phyloP scores from a whole-genome alignment of 768 basidiomycete species.

The Leccinum rimulosum region DNA sequence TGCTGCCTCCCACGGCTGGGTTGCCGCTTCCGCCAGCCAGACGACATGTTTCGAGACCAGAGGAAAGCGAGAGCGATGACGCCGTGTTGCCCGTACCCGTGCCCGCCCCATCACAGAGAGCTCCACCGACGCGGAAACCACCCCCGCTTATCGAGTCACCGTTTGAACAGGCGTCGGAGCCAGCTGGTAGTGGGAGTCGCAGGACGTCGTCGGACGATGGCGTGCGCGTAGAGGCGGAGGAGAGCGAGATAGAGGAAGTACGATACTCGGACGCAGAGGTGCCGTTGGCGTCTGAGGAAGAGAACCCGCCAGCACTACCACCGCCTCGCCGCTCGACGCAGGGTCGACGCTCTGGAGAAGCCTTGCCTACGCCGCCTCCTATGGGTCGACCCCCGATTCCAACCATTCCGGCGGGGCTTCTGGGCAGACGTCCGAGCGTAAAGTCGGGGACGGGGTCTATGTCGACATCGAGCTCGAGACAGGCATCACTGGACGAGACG shows the following conservation, averaged over 20 bases:
- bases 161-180: no score
- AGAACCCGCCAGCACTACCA: constrained; percentile 48
- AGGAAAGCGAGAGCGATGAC: constrained; percentile 32
- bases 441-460: constrained; percentile 22
- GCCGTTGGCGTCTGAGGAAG: constrained; percentile 11
- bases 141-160: constrained; percentile 18
- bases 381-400: constrained; percentile 40
- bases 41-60: constrained; percentile 16
- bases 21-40: constrained; percentile 17
- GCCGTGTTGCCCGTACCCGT: constrained; percentile 26
- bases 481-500: constrained; percentile 35
- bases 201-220: no score
- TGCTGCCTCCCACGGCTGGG: constrained; percentile 39
- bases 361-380: constrained; percentile 42
- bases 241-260: no score
- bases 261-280: no score
- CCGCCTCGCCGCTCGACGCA: constrained; percentile 43
- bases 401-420: constrained; percentile 28
- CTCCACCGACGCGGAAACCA: constrained; percentile 32
- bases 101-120: constrained; percentile 32
- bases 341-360: constrained; percentile 27
- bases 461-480: constrained; percentile 36
- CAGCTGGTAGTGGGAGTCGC: no score
- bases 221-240: no score
- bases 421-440: constrained; percentile 39